Evolutionary conservation across 2,329 filamentous ascomycete genomes (phyloP), one percentile per base, ranked within the genome.

Genomic region (Thielaviopsis punctulata): DNA sequence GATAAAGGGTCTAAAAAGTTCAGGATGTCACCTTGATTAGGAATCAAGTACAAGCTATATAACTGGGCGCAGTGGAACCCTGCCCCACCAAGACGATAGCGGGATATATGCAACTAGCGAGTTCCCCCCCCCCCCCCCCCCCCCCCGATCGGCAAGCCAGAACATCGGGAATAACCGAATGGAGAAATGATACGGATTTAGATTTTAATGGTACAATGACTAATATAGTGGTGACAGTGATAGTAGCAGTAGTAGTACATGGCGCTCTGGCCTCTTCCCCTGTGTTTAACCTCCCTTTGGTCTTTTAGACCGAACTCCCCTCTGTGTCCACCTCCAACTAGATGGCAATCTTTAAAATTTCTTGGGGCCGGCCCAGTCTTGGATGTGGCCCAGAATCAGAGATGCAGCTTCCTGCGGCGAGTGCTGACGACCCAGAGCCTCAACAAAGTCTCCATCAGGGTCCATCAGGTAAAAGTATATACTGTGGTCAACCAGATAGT

Each of bases 381-480:
- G 82, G 64, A 96, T 83, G 66, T 98, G 92, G 56, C 84, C 82
- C 55, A 83, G 67, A 52, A 98, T 95, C 54, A 95, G 71, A 67
- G 80, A 81, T 6, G 89, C 85, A 1, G 82, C 92, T 61, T 86
- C 78, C 57, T 92, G 82, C 1, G 90, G 86, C 43, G 86, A 94
- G 68, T 96, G 89, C 68, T 98, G 92, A 57, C 92, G 75, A 18
- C 92, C 92, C 62, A 98, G 81, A 12, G 89, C 93, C 71, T 98
- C 93, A 24, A 98, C 90, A 66, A 98, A 98, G 65, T 98, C 89
- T 19, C 90, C 90, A 60, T 96, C 89, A 0, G 92, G 92, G 65
- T 96, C 92, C 92, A 98, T 98, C 59, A 98, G 70, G 67, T 98
- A 98, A 62, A 98, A 98, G 73, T 98, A 98, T 60, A 98, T 98